Conservation (phyloP, 108 stramenopile genomes). For the Cyclotella choctawhatcheeana region DNA sequence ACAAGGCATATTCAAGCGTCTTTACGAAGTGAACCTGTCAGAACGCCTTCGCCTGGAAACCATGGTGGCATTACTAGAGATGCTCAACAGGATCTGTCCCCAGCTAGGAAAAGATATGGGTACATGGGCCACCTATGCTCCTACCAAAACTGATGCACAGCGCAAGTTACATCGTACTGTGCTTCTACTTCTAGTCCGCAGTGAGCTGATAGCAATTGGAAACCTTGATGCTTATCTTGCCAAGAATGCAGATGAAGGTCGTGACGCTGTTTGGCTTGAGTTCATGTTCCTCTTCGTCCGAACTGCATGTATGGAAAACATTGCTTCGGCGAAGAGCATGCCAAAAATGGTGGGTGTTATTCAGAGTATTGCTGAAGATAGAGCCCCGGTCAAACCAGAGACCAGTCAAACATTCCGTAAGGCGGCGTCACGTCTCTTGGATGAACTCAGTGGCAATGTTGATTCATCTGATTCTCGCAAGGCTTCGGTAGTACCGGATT, state of each 20-base stretch:
- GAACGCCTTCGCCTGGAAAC: slow-evolving; percentile 91
- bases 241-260: slow-evolving; percentile 82
- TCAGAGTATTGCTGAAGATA: slow-evolving; percentile 80
- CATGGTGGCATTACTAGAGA: slow-evolving; percentile 87
- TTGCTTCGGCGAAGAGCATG: slow-evolving; percentile 74
- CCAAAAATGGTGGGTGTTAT: slow-evolving; percentile 87
- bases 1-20: slow-evolving; percentile 95
- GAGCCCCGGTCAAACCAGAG: slow-evolving; percentile 70
- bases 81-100: slow-evolving; percentile 81
- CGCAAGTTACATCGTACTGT: slow-evolving; percentile 92
- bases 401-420: slow-evolving; percentile 74
- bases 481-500: slow-evolving; percentile 5
- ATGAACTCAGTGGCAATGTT: slow-evolving; percentile 69
- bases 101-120: slow-evolving; percentile 88
- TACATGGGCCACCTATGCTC: slow-evolving; percentile 93
- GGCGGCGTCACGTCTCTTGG: slow-evolving; percentile 79
- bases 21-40: slow-evolving; percentile 89
- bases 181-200: slow-evolving; percentile 87
- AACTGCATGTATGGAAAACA: slow-evolving; percentile 84
- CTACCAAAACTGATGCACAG: slow-evolving; percentile 83
- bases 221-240: slow-evolving; percentile 91
- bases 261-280: slow-evolving; percentile 89
- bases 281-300: slow-evolving; percentile 89
- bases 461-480: slow-evolving; percentile 25
- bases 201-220: slow-evolving; percentile 72